Percentiles rank a stretch among this genome's conserved stretches.
Evolutionary conservation across 139 green algal genomes (phyloP).

Genomic region (Tetraselmis chui): DNA sequence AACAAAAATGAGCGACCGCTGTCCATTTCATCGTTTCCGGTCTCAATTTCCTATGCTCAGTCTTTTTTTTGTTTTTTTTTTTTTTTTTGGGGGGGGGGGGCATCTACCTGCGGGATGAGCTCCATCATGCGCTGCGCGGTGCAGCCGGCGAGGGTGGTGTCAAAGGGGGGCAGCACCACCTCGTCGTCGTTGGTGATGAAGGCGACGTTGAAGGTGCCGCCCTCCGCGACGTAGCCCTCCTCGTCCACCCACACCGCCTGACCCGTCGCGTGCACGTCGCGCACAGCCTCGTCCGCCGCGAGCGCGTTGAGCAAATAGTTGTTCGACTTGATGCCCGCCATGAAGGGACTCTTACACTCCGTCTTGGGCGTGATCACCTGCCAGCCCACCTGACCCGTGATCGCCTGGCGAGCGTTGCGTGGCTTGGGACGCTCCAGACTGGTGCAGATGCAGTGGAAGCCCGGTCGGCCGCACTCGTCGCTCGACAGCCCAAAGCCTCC

Average conservation of each 20-base stretch:
- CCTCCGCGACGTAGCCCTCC: slow-evolving; percentile 58
- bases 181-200: slow-evolving; percentile 56
- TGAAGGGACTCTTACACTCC: slow-evolving; percentile 31
- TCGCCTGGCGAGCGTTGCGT: neutral
- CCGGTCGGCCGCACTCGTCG: slow-evolving; percentile 26
- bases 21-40: too few relatives aligned
- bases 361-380: slow-evolving; percentile 45
- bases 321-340: slow-evolving; percentile 49
- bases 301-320: slow-evolving; percentile 61
- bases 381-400: slow-evolving; percentile 25
- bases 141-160: slow-evolving; percentile 36
- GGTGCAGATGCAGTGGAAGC: slow-evolving; percentile 44
- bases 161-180: slow-evolving; percentile 41
- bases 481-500: slow-evolving; percentile 52
- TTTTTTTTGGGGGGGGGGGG: too few relatives aligned
- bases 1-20: too few relatives aligned
- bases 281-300: slow-evolving; percentile 9
- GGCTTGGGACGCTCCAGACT: neutral
- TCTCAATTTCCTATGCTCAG: too few relatives aligned
- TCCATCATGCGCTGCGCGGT: slow-evolving; percentile 56
- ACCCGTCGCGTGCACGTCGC: slow-evolving; percentile 1
- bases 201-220: slow-evolving; percentile 56
- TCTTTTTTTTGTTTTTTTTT: too few relatives aligned
- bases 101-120: slow-evolving; percentile 48
- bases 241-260: slow-evolving; percentile 67